A percentile compares a stretch with the other conserved stretches of the same genome.
Evolutionary conservation across 768 basidiomycete genomes (phyloP).

Genomic region (Harrya chromipes): DNA sequence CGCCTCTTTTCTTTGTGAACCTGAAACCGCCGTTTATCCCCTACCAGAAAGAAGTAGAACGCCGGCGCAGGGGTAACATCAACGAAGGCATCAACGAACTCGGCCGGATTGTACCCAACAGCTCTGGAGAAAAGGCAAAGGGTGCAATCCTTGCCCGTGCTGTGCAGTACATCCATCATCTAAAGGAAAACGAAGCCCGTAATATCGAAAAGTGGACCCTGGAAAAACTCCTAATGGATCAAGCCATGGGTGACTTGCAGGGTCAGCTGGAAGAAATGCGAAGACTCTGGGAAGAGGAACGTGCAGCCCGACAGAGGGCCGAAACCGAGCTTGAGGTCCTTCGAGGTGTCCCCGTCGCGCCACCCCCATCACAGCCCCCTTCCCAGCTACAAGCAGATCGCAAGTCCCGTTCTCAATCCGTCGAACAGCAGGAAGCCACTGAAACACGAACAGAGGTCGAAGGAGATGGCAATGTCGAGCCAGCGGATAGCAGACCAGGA

Average conservation of each 20-base stretch:
- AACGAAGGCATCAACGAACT: slow-evolving; percentile 96
- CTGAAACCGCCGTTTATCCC: background rate
- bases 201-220: slow-evolving; percentile 94
- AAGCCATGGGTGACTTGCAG: slow-evolving; percentile 85
- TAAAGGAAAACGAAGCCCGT: slow-evolving; percentile 86
- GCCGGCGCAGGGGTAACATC: slow-evolving; percentile 90
- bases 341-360: slow-evolving; percentile 32
- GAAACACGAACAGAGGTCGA: slow-evolving; percentile 24
- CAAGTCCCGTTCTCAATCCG: slow-evolving; percentile 28
- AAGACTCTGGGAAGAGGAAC: slow-evolving; percentile 79
- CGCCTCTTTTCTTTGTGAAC: slow-evolving; percentile 22
- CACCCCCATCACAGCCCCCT: slow-evolving; percentile 14
- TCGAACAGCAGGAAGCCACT: slow-evolving; percentile 22
- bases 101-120: slow-evolving; percentile 83
- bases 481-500: slow-evolving; percentile 24
- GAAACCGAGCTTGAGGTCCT: slow-evolving; percentile 65
- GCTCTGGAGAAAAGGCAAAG: slow-evolving; percentile 85
- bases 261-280: slow-evolving; percentile 80
- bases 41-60: slow-evolving; percentile 94
- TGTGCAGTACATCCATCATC: slow-evolving; percentile 87
- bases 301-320: slow-evolving; percentile 51
- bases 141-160: slow-evolving; percentile 86
- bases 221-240: slow-evolving; percentile 89
- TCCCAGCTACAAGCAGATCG: slow-evolving; percentile 10
- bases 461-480: slow-evolving; percentile 10